Conservation (phyloP, 148 eudicot genomes). For the Dianthus caryophyllus region DNA sequence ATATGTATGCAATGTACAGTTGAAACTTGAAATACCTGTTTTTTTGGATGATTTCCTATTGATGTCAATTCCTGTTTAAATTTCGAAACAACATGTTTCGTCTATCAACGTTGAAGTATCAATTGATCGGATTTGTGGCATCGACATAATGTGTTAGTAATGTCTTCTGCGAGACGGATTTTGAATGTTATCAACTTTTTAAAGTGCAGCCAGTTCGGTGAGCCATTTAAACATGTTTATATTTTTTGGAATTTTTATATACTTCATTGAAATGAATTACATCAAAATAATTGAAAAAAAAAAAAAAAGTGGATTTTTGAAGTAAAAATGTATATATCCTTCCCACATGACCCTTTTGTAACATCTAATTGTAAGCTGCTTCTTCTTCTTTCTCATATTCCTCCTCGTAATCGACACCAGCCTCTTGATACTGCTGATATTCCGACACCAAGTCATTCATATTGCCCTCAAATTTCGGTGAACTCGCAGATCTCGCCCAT, state of each 20-base stretch:
- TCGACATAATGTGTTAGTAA: too few species aligned
- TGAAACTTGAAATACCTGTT: background rate
- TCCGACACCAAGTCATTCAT: constrained; percentile 23
- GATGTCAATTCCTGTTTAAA: background rate
- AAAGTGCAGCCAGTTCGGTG: too few species aligned
- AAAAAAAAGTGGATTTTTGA: background rate
- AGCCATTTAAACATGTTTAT: too few species aligned
- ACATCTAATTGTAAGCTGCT: constrained; percentile 15
- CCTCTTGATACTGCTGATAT: constrained; percentile 23
- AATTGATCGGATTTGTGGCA: too few species aligned
- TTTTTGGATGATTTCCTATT: too few species aligned
- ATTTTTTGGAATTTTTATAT: constrained; percentile 5
- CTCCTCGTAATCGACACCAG: constrained; percentile 31
- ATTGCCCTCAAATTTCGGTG: constrained; percentile 20
- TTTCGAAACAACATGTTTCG: background rate
- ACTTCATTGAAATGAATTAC: constrained; percentile 2
- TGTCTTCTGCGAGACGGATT: too few species aligned
- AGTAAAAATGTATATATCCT: background rate
- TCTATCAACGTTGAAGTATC: background rate
- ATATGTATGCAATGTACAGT: constrained; percentile 8
- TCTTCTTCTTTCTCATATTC: constrained; percentile 45
- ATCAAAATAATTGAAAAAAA: background rate
- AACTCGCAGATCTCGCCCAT: constrained; percentile 26
- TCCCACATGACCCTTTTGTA: background rate
- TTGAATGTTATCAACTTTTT: too few species aligned